phyloP scores from a whole-genome alignment of 1,139 yeast species.

The Spathaspora sp. region DNA sequence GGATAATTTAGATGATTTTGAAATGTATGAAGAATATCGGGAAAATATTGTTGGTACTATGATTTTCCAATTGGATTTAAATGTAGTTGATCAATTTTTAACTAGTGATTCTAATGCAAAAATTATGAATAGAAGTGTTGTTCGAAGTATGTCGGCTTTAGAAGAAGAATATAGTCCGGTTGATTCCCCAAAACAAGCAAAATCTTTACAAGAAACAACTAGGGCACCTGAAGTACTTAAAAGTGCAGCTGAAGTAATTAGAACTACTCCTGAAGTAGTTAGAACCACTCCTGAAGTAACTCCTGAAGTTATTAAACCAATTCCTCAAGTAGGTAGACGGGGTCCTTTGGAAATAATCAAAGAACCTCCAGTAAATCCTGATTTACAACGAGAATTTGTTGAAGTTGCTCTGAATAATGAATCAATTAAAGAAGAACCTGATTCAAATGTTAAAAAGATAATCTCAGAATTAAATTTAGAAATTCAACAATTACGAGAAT shows the following conservation, averaged over 20 bases:
- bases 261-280: neutral
- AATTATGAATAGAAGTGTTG: slow-evolving; percentile 21
- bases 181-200: slow-evolving; percentile 9
- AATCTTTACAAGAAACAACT: neutral
- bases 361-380: neutral
- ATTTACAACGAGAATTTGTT: neutral
- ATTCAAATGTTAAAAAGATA: slow-evolving; percentile 27
- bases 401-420: neutral
- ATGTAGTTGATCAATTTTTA: slow-evolving; percentile 33
- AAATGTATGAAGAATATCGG: slow-evolving; percentile 50
- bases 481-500: slow-evolving; percentile 41
- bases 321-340: neutral
- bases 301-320: no score
- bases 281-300: neutral
- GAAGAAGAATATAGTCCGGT: slow-evolving; percentile 47
- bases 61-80: slow-evolving; percentile 61
- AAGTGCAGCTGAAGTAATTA: neutral
- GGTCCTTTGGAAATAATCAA: neutral
- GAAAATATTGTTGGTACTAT: slow-evolving; percentile 57
- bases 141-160: slow-evolving; percentile 41
- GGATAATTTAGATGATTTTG: slow-evolving; percentile 36
- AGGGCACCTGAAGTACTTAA: neutral
- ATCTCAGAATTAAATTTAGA: slow-evolving; percentile 49
- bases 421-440: neutral
- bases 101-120: neutral